These are phyloP conservation scores for Biancaea sappan DNA, from an alignment of 306 rosid genomes.

Conservation along the genomic window DNA sequence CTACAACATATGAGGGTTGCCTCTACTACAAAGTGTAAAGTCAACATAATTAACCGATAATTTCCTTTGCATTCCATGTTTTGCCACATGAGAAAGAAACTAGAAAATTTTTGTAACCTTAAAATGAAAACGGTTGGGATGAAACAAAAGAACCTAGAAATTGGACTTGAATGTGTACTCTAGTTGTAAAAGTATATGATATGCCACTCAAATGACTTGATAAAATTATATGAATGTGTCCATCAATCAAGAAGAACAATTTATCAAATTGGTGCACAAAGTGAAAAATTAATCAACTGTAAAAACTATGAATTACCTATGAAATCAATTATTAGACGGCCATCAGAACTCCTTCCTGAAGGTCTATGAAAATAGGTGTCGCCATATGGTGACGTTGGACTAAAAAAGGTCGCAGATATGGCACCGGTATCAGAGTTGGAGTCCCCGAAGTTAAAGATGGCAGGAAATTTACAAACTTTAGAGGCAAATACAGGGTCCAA, in stretches of 20 bases:
- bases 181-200: too few relatives aligned
- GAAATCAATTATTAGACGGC: conserved; percentile 50
- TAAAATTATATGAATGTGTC: too few relatives aligned
- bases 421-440: background rate
- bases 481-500: background rate
- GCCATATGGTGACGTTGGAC: background rate
- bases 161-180: too few relatives aligned
- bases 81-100: background rate
- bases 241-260: too few relatives aligned
- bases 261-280: too few relatives aligned
- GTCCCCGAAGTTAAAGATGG: conserved; percentile 12
- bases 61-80: too few relatives aligned
- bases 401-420: background rate
- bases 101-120: background rate
- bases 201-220: too few relatives aligned
- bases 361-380: background rate
- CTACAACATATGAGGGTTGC: too few relatives aligned
- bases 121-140: too few relatives aligned
- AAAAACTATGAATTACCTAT: too few relatives aligned
- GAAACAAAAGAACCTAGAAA: too few relatives aligned
- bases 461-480: background rate
- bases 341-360: conserved; percentile 30
- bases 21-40: background rate
- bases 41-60: too few relatives aligned
- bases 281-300: background rate